Evolutionary conservation across 2,329 filamentous ascomycete species (phyloP), one percentile per base, ranked within the genome.

Genomic region (Emergomyces africanus): DNA sequence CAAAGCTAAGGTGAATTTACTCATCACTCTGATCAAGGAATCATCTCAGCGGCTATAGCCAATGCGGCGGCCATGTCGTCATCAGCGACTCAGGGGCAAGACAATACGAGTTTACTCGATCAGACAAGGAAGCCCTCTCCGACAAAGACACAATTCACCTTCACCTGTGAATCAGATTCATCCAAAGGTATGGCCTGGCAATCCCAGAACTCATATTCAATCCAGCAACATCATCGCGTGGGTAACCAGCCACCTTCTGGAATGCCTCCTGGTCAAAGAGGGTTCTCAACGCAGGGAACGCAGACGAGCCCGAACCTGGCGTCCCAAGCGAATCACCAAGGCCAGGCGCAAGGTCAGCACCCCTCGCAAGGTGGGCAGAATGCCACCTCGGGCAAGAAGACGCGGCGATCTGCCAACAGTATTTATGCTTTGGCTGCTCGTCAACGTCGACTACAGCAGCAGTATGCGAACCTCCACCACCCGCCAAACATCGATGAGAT

Each of bases 41-140:
- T 96, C 69, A 96, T 96, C 64, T 95, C 90, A 30, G 87, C 83
- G 65, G 91, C 92, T 53, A 96, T 96, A 68, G 90, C 91, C 61
- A 95, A 90, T 69, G 90, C 90, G 33, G 89, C 87, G 61, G 88
- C 86, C 66, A 77, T 84, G 63, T 80, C 82, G 57, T 75, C 80
- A 15, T 79, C 82, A 1, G 77, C 80, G 15, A 72, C 74, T 25
- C 80, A 79, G 65, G 87, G 85, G 15, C 85, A 90, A 69, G 88
- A 92, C 69, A 94, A 90, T 72, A 79, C 86, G 63, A 92, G 87
- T 71, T 79, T 91, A 61, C 75, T 95, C 54, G 85, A 89, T 60
- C 87, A 89, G 71, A 76, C 81, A 5, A 78, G 78, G 60, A 86
- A 83, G 66, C 70, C 81, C 3, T 84, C 81, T 41, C 84, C 88